Conservation (phyloP, 768 basidiomycete species). For the Termitomyces titanicus region DNA sequence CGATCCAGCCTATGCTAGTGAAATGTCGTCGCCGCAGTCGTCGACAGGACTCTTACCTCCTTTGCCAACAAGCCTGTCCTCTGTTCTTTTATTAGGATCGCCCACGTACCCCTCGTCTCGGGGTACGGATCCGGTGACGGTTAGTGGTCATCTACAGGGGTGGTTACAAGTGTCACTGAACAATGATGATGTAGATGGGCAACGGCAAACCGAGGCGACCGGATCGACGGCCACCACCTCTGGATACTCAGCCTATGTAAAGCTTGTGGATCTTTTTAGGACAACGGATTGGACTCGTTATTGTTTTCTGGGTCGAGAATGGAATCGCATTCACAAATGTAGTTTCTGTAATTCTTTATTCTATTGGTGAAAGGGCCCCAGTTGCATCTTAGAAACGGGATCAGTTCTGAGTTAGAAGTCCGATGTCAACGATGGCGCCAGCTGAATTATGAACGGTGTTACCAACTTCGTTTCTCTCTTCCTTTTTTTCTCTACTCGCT, state of each 20-base stretch:
- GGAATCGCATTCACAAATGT: neutral
- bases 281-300: no score
- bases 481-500: conserved; percentile 9
- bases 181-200: conserved; percentile 12
- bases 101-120: neutral
- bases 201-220: conserved; percentile 24
- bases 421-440: conserved; percentile 9
- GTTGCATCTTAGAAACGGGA: conserved; percentile 11
- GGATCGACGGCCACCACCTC: conserved; percentile 26
- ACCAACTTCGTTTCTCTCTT: neutral
- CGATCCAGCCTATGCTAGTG: conserved; percentile 21
- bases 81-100: conserved; percentile 9
- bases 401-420: conserved; percentile 17
- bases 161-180: conserved; percentile 6
- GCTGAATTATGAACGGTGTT: neutral
- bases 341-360: neutral
- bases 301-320: no score
- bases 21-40: conserved; percentile 24
- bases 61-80: conserved; percentile 17
- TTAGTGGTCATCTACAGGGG: conserved; percentile 1
- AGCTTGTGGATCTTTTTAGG: neutral
- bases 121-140: conserved; percentile 7
- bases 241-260: conserved; percentile 10
- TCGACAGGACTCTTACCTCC: conserved; percentile 23
- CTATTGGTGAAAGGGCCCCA: neutral